phyloP scores from a whole-genome alignment of 2,329 filamentous ascomycete genomes.

The Verticillium dahliae region DNA sequence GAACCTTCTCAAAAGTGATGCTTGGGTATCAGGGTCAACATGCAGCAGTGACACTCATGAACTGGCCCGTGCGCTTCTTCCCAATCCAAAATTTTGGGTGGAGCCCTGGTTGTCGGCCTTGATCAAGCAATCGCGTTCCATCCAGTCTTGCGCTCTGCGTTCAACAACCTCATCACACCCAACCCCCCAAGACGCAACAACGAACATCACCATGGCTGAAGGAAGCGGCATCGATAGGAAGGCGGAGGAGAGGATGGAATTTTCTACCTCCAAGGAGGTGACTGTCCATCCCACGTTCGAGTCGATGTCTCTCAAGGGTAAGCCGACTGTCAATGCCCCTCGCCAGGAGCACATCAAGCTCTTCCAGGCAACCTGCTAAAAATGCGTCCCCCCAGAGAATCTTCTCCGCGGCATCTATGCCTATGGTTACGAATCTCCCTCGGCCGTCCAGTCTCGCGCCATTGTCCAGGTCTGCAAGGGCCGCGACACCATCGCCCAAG shows the following conservation, averaged over 20 bases:
- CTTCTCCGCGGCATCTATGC: conserved; percentile 95
- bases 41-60: not conserved
- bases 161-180: not conserved
- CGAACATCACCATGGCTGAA: conserved; percentile 71
- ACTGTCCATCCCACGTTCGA: conserved; percentile 91
- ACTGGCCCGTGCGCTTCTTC: not conserved
- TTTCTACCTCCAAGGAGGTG: conserved; percentile 96
- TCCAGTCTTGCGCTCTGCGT: not conserved
- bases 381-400: conserved; percentile 54
- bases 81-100: not conserved
- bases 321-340: conserved; percentile 7
- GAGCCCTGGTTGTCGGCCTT: not conserved
- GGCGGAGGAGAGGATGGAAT: conserved; percentile 95
- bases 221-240: conserved; percentile 76
- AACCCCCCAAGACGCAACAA: not conserved
- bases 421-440: conserved; percentile 97
- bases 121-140: not conserved
- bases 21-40: not conserved
- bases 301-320: conserved; percentile 89
- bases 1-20: not conserved
- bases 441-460: conserved; percentile 92
- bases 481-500: conserved; percentile 96
- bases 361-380: not conserved
- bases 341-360: not conserved
- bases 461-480: conserved; percentile 99